phyloP scores from a whole-genome alignment of 1,139 yeast genomes.

The Zygotorulaspora mrakii region DNA sequence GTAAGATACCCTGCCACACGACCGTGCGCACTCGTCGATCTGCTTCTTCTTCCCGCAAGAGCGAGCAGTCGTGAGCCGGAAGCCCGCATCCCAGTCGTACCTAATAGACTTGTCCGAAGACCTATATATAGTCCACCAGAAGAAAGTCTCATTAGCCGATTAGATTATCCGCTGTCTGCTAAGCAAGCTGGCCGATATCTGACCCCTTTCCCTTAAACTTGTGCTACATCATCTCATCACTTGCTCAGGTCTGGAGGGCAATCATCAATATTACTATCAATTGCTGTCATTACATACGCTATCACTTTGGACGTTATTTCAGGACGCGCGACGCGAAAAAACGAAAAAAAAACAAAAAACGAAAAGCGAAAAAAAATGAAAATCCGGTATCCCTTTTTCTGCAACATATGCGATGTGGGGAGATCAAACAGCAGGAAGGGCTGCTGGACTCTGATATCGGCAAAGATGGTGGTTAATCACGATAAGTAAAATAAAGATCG shows the following conservation, averaged over 20 bases:
- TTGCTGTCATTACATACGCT: neutral
- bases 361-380: neutral
- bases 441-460: too few species aligned
- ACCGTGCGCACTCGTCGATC: constrained; percentile 1
- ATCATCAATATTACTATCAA: neutral
- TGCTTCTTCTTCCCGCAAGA: neutral
- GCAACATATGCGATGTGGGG: neutral
- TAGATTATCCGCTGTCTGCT: neutral
- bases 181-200: too few species aligned
- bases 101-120: neutral
- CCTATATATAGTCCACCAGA: neutral
- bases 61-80: neutral
- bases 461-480: too few species aligned
- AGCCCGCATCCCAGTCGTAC: neutral
- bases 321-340: constrained; percentile 6
- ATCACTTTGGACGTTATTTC: neutral
- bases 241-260: neutral
- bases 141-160: neutral
- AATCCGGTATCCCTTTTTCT: constrained; percentile 2
- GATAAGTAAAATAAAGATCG: too few species aligned
- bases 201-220: too few species aligned
- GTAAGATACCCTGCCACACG: constrained; percentile 1
- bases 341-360: too few species aligned
- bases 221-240: constrained; percentile 1
- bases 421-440: too few species aligned